Evolutionary conservation across 805 yeast species (phyloP), one percentile per base, ranked within the genome.

Genomic region (Starmerella sp.): DNA sequence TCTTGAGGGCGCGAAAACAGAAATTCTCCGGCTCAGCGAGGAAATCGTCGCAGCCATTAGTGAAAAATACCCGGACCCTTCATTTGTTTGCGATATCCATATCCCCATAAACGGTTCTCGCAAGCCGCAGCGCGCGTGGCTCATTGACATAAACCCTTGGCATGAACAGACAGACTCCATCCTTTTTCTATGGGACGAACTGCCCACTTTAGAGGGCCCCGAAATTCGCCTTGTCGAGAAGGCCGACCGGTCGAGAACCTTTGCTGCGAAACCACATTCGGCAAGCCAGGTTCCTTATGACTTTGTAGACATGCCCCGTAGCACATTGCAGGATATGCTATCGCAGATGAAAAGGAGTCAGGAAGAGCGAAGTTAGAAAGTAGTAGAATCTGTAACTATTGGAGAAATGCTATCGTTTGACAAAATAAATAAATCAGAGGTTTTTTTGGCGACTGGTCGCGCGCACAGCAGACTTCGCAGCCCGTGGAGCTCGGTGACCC

Each of bases 251-350:
- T 71, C 85, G 6, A 86, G 88, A 0, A 73, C 91, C 34, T 89
- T 89, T 72, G 83, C 87, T 0, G 70, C 81, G 0, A 86, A 84
- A 60, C 95, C 87, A 50, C 91, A 87, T 65, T 80, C 95, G 2
- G 95, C 91, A 63, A 87, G 83, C 66, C 90, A 86, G 64, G 96
- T 93, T 2, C 99, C 99, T 0, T 75, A 78, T 52, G 99, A 93
- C 64, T 80, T 93, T 22, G 84, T 93, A 4, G 93, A 88, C 66
- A 63, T 63, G 63, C 55, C 58, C 9, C 42, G 51, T 1, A 57
- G 55, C n/a, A 41, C 60, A 14, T 29, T 62, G 28, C 57, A 52
- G 39, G 64, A 60, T 10, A 46, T 63, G 45, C 53, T 63, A 2
- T 31, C 9, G 28, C 55, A 58, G 22, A 55, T 62, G 57, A 55